Percentiles rank a stretch among this genome's conserved stretches.
Evolutionary conservation across 1,284 basidiomycete genomes (phyloP).

Genomic region (Singerocomus rubriflavus): DNA sequence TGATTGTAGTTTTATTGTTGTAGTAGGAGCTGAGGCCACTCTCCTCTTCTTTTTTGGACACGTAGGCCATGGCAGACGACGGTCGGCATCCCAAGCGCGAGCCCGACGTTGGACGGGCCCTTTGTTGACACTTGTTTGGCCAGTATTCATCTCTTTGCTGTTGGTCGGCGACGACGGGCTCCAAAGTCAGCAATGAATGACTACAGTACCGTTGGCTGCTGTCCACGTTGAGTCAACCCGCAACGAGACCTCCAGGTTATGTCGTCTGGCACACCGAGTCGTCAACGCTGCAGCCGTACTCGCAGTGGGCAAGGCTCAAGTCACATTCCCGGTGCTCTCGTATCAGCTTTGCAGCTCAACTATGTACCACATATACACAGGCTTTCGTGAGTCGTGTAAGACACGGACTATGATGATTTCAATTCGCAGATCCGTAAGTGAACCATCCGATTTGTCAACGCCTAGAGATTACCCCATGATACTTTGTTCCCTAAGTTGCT

Average conservation of each 20-base stretch:
- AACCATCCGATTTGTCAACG: background rate
- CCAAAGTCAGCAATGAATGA: too few species aligned
- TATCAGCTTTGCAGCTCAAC: background rate
- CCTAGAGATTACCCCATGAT: background rate
- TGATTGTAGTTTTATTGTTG: constrained; percentile 93
- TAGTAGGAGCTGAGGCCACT: constrained; percentile 82
- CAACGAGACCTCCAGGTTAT: too few species aligned
- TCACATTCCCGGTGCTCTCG: background rate
- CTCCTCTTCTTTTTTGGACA: constrained; percentile 92
- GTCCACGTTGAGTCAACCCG: too few species aligned
- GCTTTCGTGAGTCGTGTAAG: background rate
- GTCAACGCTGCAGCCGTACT: too few species aligned
- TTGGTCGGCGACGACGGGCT: too few species aligned
- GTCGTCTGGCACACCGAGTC: too few species aligned
- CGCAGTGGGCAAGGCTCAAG: background rate
- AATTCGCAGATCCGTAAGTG: background rate
- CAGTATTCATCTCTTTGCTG: background rate
- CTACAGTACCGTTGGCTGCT: too few species aligned
- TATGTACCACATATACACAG: too few species aligned
- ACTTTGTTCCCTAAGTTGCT: background rate
- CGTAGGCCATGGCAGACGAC: constrained; percentile 65
- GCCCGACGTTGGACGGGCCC: constrained; percentile 8
- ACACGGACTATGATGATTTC: background rate
- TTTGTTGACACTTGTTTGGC: constrained; percentile 32
- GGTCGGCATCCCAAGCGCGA: constrained; percentile 9